Evolutionary conservation across 2,329 filamentous ascomycete genomes (phyloP).

Genomic region (Aspergillus unguis): DNA sequence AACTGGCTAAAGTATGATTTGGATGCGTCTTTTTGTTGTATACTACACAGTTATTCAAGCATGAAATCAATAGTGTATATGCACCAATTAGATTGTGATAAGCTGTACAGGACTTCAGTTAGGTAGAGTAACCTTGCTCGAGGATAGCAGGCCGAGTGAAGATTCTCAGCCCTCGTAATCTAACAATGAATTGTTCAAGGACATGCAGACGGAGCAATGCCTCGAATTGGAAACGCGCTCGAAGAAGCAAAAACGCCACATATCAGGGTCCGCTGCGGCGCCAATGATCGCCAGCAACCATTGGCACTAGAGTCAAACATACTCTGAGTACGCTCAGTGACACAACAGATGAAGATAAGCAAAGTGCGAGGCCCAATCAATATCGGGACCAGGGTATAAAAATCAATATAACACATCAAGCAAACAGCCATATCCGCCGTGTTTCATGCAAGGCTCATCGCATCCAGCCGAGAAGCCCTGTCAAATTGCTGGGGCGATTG

Average conservation of each 20-base stretch:
- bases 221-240: too few species aligned
- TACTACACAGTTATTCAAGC: neutral
- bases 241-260: too few species aligned
- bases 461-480: slow-evolving; percentile 33
- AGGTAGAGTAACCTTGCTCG: too few species aligned
- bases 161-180: too few species aligned
- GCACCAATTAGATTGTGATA: neutral
- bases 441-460: slow-evolving; percentile 9
- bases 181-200: too few species aligned
- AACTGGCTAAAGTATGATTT: neutral
- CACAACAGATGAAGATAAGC: neutral
- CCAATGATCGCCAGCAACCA: slow-evolving; percentile 9
- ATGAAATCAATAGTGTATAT: neutral
- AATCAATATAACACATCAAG: neutral
- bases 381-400: slow-evolving; percentile 2
- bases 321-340: neutral
- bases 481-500: slow-evolving; percentile 23
- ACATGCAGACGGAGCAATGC: too few species aligned
- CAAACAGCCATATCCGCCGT: neutral
- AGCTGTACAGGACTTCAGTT: neutral
- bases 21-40: neutral
- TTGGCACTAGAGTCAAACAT: neutral
- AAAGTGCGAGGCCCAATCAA: neutral
- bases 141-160: too few species aligned
- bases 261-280: too few species aligned